Conservation (phyloP, 345 rosid species). For the Crucihimalaya himalaica region DNA sequence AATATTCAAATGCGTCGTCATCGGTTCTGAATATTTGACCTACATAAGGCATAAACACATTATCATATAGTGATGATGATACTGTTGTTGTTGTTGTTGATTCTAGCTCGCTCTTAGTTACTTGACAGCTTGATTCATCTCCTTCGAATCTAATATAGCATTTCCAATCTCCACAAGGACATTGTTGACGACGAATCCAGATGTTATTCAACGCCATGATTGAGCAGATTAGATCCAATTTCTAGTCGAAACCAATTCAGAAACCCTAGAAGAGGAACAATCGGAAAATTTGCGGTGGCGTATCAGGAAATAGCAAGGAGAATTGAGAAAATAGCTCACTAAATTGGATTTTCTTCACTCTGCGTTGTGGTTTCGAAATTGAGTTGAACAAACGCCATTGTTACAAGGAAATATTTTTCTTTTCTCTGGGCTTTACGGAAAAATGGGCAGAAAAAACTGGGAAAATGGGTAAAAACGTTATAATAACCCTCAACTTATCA, state of each 20-base stretch:
- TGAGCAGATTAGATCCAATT: no score
- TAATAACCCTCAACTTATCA: no score
- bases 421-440: no score
- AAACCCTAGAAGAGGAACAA: neutral
- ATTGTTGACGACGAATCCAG: slow-evolving; percentile 90
- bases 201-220: slow-evolving; percentile 62
- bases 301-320: no score
- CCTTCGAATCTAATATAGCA: slow-evolving; percentile 71
- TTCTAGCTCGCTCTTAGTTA: slow-evolving; percentile 53
- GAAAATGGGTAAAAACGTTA: no score
- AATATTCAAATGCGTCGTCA: slow-evolving; percentile 84
- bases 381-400: no score
- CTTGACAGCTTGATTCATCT: slow-evolving; percentile 55
- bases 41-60: slow-evolving; percentile 73
- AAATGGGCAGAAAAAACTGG: no score
- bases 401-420: no score
- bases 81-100: slow-evolving; percentile 30
- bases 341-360: no score
- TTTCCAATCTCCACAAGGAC: slow-evolving; percentile 97
- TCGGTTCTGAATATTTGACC: slow-evolving; percentile 84
- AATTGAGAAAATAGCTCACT: no score
- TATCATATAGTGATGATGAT: slow-evolving; percentile 48
- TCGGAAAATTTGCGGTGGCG: neutral
- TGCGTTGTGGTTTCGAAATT: no score
- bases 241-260: neutral